Percentiles rank a stretch among this genome's conserved stretches.
Evolutionary conservation across 495 filamentous ascomycete genomes (phyloP).

Genomic region (Talaromyces thailandensis): DNA sequence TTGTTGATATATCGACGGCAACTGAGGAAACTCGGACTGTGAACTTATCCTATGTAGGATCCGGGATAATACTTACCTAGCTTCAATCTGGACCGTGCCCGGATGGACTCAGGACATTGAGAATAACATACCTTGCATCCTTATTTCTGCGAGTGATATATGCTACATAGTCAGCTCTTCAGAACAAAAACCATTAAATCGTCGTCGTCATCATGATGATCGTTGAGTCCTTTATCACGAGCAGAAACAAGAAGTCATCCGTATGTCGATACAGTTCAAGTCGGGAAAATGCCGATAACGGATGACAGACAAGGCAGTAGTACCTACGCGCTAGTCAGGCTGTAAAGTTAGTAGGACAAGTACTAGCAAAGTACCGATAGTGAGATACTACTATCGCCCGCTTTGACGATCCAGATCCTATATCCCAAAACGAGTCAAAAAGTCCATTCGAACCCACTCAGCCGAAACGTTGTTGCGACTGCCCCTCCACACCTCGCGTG

Average conservation of each 20-base stretch:
- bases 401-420: slow-evolving; percentile 8
- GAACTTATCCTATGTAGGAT: background rate
- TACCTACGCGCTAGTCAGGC: background rate
- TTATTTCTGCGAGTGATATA: background rate
- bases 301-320: background rate
- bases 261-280: background rate
- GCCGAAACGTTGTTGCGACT: background rate
- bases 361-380: background rate
- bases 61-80: background rate
- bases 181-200: background rate
- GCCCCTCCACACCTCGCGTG: slow-evolving; percentile 11
- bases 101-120: background rate
- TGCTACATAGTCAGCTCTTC: background rate
- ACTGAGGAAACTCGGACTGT: background rate
- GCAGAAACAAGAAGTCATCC: background rate
- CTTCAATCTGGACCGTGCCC: background rate
- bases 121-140: background rate
- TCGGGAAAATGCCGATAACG: background rate
- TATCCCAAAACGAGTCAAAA: slow-evolving; percentile 24
- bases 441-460: slow-evolving; percentile 13
- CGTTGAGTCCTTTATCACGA: background rate
- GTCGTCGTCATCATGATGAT: background rate
- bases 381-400: background rate
- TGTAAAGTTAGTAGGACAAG: background rate
- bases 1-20: background rate